Percentiles rank a stretch among this genome's conserved stretches.
Evolutionary conservation across 352 stramenopile species (phyloP).

Genomic region (Phytophthora foliorum): DNA sequence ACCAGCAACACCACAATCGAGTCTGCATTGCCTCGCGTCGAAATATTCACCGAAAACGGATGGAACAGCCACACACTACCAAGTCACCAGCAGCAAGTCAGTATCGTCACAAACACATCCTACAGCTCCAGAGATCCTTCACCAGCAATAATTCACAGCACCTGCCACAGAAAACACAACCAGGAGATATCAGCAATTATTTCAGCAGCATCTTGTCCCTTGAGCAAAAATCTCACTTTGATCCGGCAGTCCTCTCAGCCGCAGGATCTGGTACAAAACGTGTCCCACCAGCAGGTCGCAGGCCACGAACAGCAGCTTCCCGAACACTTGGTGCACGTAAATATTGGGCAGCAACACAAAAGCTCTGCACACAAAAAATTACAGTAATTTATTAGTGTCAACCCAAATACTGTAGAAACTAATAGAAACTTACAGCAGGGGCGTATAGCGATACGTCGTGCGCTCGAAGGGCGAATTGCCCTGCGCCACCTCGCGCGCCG

Average conservation of each 20-base stretch:
- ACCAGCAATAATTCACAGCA: constrained; percentile 75
- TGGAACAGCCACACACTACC: constrained; percentile 97
- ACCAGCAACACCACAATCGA: constrained; percentile 95
- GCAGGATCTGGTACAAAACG: constrained; percentile 91
- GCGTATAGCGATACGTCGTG: constrained; percentile 99
- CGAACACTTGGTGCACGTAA: constrained; percentile 82
- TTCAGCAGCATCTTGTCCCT: not conserved
- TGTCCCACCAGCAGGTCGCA: constrained; percentile 95
- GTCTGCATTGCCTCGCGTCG: constrained; percentile 98
- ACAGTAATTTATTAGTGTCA: constrained; percentile 6
- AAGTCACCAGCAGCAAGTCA: constrained; percentile 5
- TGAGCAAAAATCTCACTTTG: constrained; percentile 43
- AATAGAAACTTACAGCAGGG: constrained; percentile 85
- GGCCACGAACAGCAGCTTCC: constrained; percentile 97
- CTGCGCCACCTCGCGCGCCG: constrained; percentile 89
- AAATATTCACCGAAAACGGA: constrained; percentile 99
- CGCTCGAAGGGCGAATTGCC: constrained; percentile 95
- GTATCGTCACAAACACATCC: not conserved
- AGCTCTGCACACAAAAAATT: constrained; percentile 45
- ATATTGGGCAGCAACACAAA: constrained; percentile 83
- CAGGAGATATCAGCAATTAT: not conserved
- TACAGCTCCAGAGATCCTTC: not conserved
- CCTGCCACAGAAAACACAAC: constrained; percentile 34
- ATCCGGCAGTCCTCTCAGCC: constrained; percentile 61
- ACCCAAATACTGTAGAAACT: not conserved